phyloP scores from a whole-genome alignment of 805 yeast genomes.

The Metschnikowia proteae region DNA sequence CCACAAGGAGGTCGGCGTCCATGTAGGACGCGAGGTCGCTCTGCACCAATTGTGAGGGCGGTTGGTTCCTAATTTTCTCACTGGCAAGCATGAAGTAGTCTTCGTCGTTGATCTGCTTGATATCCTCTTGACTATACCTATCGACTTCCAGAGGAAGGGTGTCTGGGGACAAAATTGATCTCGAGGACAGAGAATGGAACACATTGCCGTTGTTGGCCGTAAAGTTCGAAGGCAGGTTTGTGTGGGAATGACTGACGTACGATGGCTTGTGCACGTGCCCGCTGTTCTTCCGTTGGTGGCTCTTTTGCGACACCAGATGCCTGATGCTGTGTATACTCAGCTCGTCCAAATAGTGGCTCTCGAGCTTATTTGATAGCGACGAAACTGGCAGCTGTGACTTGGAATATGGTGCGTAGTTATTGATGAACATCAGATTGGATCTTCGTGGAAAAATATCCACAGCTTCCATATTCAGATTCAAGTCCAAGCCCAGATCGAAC shows the following conservation, averaged over 20 bases:
- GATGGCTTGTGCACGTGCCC: constrained; percentile 22
- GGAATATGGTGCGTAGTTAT: constrained; percentile 6
- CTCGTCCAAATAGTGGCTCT: constrained; percentile 23
- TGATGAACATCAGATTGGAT: constrained; percentile 16
- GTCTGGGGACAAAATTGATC: not conserved
- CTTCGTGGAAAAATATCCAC: not conserved
- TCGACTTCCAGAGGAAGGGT: not conserved
- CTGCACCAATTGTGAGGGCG: constrained; percentile 6
- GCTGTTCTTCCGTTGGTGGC: constrained; percentile 11
- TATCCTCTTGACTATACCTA: not conserved
- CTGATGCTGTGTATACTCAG: constrained; percentile 1
- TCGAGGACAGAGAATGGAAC: constrained; percentile 4
- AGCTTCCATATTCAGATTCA: not conserved
- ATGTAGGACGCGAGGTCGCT: constrained; percentile 2
- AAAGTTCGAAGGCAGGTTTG: not conserved
- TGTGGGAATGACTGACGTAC: not conserved
- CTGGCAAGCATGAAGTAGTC: constrained; percentile 3
- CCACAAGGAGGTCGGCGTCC: constrained; percentile 6
- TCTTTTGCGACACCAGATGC: constrained; percentile 9
- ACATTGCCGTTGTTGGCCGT: constrained; percentile 6
- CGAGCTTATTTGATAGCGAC: constrained; percentile 29
- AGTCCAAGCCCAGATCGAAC: not conserved
- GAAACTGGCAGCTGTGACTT: constrained; percentile 17
- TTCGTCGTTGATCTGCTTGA: not conserved
- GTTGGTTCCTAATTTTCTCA: constrained; percentile 5